phyloP scores from a whole-genome alignment of 176 grass and related monocot species.

The Canna indica region DNA sequence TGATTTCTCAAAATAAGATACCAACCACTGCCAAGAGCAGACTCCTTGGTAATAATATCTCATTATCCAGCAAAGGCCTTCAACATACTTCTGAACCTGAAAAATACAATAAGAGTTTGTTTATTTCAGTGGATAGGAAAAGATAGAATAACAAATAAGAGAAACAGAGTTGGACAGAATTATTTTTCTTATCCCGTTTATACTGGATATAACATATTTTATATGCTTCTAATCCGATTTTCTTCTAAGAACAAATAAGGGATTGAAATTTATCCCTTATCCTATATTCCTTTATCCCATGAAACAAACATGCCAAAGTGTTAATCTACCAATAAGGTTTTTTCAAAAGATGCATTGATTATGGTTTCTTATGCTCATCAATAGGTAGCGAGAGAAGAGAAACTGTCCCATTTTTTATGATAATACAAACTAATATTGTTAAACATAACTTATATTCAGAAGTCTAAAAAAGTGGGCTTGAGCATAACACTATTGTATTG shows the following conservation, averaged over 20 bases:
- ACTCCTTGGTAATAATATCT: conserved; percentile 98
- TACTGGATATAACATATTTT: too few relatives aligned
- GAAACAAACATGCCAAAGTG: not conserved
- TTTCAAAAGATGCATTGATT: not conserved
- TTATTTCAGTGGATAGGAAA: too few relatives aligned
- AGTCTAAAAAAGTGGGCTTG: not conserved
- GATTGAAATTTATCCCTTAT: too few relatives aligned
- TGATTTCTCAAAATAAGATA: conserved; percentile 31
- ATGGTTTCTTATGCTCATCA: not conserved
- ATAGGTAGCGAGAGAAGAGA: not conserved
- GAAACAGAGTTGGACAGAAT: too few relatives aligned
- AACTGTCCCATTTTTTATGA: not conserved
- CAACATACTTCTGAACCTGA: conserved; percentile 93
- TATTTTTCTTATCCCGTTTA: too few relatives aligned
- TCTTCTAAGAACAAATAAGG: too few relatives aligned
- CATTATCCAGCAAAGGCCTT: conserved; percentile 99
- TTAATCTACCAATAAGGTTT: not conserved
- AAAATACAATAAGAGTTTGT: too few relatives aligned
- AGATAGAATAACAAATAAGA: too few relatives aligned
- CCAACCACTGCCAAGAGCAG: conserved; percentile 98
- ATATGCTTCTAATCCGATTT: too few relatives aligned
- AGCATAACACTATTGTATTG: not conserved
- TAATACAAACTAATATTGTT: not conserved
- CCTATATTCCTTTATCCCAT: too few relatives aligned
- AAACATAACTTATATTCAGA: not conserved